phyloP scores from a whole-genome alignment of 768 basidiomycete genomes.

The Harrya chromipes region DNA sequence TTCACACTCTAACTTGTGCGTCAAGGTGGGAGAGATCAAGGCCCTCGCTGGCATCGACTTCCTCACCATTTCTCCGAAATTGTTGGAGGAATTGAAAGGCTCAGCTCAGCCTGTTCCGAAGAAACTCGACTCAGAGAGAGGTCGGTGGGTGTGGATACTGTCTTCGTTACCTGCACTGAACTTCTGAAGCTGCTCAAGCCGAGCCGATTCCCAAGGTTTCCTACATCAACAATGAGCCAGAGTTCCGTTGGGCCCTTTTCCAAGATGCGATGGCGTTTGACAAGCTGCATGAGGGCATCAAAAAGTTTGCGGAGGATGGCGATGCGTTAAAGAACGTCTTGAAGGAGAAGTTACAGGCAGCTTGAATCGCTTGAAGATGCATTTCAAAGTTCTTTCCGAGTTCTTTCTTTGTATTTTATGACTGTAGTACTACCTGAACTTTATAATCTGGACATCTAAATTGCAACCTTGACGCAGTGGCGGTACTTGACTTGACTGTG shows the following conservation, averaged over 20 bases:
- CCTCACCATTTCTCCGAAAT: conserved; percentile 86
- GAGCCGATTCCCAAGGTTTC: conserved; percentile 73
- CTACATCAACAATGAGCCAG: conserved; percentile 85
- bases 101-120: conserved; percentile 71
- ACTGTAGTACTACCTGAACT: too few species aligned
- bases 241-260: conserved; percentile 90
- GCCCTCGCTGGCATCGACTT: conserved; percentile 93
- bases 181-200: conserved; percentile 47
- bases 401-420: too few species aligned
- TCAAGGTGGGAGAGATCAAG: conserved; percentile 83
- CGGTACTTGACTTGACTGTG: too few species aligned
- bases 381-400: too few species aligned
- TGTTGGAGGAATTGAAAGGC: conserved; percentile 86
- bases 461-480: too few species aligned
- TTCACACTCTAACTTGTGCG: background rate
- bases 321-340: conserved; percentile 79
- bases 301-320: conserved; percentile 94
- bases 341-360: conserved; percentile 51
- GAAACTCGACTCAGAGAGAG: conserved; percentile 67
- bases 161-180: background rate
- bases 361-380: background rate
- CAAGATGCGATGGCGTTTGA: conserved; percentile 94
- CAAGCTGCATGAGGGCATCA: conserved; percentile 95
- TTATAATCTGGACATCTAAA: too few species aligned
- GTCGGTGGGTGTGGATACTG: conserved; percentile 33